Evolutionary conservation across 2,329 filamentous ascomycete genomes (phyloP).

Genomic region (Leptosphaerulina australis): DNA sequence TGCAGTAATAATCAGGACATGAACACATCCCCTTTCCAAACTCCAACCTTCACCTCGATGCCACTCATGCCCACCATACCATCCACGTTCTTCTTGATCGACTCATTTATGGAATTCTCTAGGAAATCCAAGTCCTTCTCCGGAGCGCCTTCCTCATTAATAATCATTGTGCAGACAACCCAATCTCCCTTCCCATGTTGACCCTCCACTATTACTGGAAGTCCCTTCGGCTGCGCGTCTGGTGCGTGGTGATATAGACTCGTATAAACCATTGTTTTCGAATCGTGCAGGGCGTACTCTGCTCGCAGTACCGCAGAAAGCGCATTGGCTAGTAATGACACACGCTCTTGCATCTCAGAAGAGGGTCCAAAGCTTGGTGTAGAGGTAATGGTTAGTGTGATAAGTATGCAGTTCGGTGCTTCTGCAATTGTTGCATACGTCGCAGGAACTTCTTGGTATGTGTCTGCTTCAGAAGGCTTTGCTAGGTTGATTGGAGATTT

Average conservation of each 20-base stretch:
- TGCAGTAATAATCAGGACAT: neutral
- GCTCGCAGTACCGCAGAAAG: too few species aligned
- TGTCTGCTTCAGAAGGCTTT: neutral
- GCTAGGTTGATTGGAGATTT: too few species aligned
- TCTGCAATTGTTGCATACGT: neutral
- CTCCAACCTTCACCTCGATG: neutral
- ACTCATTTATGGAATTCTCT: constrained; percentile 1
- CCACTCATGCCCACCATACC: neutral
- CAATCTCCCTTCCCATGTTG: constrained; percentile 6
- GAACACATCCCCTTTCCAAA: constrained; percentile 10
- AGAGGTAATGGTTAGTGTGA: constrained; percentile 2
- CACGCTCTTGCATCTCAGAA: too few species aligned
- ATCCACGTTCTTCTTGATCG: neutral
- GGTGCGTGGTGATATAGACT: constrained; percentile 3
- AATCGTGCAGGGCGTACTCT: too few species aligned
- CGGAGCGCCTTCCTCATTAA: neutral
- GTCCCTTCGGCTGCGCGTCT: neutral
- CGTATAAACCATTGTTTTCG: neutral
- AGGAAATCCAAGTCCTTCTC: too few species aligned
- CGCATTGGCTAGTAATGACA: too few species aligned
- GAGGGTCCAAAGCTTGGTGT: neutral
- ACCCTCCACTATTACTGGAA: constrained; percentile 1
- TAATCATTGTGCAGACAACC: neutral
- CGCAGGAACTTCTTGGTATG: constrained; percentile 4
- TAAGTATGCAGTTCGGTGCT: neutral